Conservation (phyloP, 208 protist genomes). For the Wallacemonas sp. region DNA sequence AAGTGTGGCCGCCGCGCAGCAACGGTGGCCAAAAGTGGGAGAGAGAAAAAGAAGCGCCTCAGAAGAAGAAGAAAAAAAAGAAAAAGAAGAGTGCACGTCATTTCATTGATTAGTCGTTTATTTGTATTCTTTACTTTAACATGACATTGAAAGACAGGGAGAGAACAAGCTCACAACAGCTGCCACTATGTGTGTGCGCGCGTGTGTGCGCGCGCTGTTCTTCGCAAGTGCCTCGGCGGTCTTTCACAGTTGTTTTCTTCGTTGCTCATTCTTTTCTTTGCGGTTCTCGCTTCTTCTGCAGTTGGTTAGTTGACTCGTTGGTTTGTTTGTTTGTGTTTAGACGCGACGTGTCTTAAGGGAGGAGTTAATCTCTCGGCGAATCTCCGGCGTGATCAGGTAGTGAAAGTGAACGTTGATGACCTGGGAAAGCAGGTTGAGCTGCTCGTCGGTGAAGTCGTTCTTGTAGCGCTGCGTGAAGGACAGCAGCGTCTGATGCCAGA, state of each 20-base stretch:
- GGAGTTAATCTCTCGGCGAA: slow-evolving; percentile 74
- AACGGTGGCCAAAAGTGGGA: not conserved
- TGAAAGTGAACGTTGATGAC: slow-evolving; percentile 88
- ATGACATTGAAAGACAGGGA: slow-evolving; percentile 20
- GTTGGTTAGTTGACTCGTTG: too few relatives aligned
- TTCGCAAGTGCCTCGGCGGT: too few relatives aligned
- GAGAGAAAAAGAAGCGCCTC: not conserved
- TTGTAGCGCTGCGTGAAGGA: slow-evolving; percentile 93
- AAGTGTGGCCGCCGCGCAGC: too few relatives aligned
- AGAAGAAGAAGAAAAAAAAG: slow-evolving; percentile 17
- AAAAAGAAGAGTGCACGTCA: slow-evolving; percentile 21
- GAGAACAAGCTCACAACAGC: too few relatives aligned
- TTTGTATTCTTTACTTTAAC: not conserved
- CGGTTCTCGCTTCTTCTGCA: too few relatives aligned
- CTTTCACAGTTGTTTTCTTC: too few relatives aligned
- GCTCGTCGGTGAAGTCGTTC: slow-evolving; percentile 75
- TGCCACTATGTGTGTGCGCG: slow-evolving; percentile 6
- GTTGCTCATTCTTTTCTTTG: not conserved
- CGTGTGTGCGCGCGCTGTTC: too few relatives aligned
- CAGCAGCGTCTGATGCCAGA: slow-evolving; percentile 98
- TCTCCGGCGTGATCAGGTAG: slow-evolving; percentile 88
- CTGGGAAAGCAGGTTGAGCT: slow-evolving; percentile 68
- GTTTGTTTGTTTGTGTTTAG: slow-evolving; percentile 15
- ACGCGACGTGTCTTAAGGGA: slow-evolving; percentile 23
- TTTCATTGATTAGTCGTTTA: slow-evolving; percentile 18